Evolutionary conservation across 176 grass and related monocot species (phyloP).

Genomic region (Bonia amplexicaulis): DNA sequence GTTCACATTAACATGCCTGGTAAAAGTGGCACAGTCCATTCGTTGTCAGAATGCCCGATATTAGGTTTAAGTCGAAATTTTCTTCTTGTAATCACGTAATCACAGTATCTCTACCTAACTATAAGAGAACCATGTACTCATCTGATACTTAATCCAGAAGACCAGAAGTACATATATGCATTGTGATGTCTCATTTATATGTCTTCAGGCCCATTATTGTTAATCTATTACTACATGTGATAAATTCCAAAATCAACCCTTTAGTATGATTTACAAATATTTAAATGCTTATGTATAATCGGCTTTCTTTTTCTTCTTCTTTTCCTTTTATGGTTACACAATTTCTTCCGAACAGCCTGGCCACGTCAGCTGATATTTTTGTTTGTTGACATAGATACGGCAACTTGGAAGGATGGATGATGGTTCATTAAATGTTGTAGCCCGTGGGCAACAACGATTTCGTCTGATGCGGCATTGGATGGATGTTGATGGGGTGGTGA

Average conservation of each 20-base stretch:
- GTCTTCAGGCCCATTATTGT: background rate
- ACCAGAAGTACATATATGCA: background rate
- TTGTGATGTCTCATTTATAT: background rate
- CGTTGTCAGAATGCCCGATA: background rate
- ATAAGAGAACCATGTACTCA: background rate
- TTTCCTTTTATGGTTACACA: background rate
- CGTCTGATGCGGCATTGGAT: slow-evolving; percentile 52
- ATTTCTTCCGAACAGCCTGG: slow-evolving; percentile 2
- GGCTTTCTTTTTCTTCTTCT: background rate
- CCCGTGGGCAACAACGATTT: slow-evolving; percentile 92
- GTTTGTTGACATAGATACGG: slow-evolving; percentile 50
- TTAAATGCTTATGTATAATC: background rate
- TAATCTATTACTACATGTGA: background rate
- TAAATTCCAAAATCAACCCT: background rate
- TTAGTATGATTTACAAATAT: background rate
- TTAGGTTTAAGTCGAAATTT: background rate
- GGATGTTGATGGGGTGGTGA: slow-evolving; percentile 78
- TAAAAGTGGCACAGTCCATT: background rate
- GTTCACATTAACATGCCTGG: background rate
- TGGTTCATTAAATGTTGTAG: slow-evolving; percentile 79
- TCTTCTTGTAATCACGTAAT: background rate
- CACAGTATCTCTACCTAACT: background rate
- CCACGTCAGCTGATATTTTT: background rate
- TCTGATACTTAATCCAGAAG: background rate
- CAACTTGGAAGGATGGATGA: slow-evolving; percentile 62